Evolutionary conservation across 306 rosid species (phyloP).

Genomic region (Vigna angularis): DNA sequence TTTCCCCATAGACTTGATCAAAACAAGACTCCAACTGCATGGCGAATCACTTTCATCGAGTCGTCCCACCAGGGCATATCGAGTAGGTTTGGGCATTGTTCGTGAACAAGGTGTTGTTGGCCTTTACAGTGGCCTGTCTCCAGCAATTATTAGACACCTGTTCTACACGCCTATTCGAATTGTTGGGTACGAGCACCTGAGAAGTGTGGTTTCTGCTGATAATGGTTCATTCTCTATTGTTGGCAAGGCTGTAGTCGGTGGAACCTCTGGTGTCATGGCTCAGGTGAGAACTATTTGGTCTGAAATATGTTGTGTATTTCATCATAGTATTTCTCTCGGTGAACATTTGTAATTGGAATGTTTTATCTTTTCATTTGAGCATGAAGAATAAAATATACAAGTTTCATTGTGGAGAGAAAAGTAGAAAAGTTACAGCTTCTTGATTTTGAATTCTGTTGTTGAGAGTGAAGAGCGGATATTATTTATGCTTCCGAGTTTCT

Average conservation of each 20-base stretch:
- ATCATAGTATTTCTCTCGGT: background rate
- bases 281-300: conserved; percentile 64
- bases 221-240: conserved; percentile 58
- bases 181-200: conserved; percentile 75
- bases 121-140: conserved; percentile 85
- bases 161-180: conserved; percentile 85
- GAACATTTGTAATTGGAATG: conserved; percentile 21
- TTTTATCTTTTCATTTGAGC: conserved; percentile 14
- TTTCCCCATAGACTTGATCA: conserved; percentile 82
- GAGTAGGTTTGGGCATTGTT: conserved; percentile 62
- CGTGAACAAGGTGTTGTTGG: conserved; percentile 67
- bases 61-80: conserved; percentile 61
- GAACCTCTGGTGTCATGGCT: conserved; percentile 76
- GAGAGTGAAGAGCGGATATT: background rate
- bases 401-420: background rate
- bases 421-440: background rate
- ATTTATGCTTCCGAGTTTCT: background rate
- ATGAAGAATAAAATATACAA: background rate
- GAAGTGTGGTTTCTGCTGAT: conserved; percentile 51
- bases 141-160: conserved; percentile 79
- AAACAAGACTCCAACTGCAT: conserved; percentile 91
- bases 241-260: conserved; percentile 72
- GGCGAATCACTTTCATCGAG: conserved; percentile 66
- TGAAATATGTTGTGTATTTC: conserved; percentile 13
- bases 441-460: conserved; percentile 5